Conservation (phyloP, 2,329 filamentous ascomycete species). For the Aureobasidium uvarum region DNA sequence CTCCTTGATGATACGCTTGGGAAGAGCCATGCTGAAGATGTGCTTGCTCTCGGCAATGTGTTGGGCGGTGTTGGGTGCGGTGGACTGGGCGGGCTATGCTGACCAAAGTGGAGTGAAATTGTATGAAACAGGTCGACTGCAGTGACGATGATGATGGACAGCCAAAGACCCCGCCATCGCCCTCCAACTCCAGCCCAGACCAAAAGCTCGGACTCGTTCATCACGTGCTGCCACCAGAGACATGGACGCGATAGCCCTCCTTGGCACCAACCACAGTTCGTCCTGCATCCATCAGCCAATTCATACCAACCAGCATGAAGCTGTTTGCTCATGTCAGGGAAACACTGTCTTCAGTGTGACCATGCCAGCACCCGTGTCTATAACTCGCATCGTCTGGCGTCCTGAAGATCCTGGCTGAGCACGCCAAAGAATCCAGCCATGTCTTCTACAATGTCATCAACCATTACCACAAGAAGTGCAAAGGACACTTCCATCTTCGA, state of each 20-base stretch:
- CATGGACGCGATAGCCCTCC: neutral
- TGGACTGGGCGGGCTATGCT: neutral
- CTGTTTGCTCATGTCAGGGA: neutral
- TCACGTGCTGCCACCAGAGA: neutral
- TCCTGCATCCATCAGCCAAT: neutral
- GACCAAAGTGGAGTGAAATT: neutral
- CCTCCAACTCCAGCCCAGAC: neutral
- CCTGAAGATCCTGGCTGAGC: slow-evolving; percentile 13
- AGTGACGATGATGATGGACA: slow-evolving; percentile 14
- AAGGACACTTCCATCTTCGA: slow-evolving; percentile 53
- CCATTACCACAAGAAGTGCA: slow-evolving; percentile 9
- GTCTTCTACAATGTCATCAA: slow-evolving; percentile 23
- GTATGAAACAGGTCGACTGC: slow-evolving; percentile 2
- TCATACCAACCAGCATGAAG: neutral
- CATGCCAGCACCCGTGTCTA: neutral
- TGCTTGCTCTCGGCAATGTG: neutral
- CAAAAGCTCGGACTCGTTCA: neutral
- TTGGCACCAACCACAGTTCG: neutral
- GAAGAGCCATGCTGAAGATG: slow-evolving; percentile 61
- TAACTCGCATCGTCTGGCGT: neutral
- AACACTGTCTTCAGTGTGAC: slow-evolving; percentile 3
- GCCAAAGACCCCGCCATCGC: slow-evolving; percentile 13
- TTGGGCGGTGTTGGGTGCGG: neutral
- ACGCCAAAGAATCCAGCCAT: neutral
- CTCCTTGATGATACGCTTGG: slow-evolving; percentile 98